Percentiles rank a stretch among this genome's conserved stretches.
Evolutionary conservation across 1,284 basidiomycete genomes (phyloP).

Genomic region (Ustilago esculenta): DNA sequence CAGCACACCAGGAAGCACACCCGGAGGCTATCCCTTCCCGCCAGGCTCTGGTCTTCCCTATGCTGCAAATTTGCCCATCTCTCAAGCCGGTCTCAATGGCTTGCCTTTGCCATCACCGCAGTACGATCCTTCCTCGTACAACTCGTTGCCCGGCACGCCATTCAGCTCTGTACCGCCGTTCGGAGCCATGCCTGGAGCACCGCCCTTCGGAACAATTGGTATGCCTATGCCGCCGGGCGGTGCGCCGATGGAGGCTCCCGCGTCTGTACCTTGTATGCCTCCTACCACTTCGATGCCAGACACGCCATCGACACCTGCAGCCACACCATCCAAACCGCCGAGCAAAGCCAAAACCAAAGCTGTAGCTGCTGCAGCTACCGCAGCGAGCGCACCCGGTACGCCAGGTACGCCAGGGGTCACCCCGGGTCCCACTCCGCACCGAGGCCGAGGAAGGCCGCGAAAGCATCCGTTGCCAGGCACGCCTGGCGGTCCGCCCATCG

Average conservation of each 20-base stretch:
- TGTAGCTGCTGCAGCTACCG: slow-evolving; percentile 4
- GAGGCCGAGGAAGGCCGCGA: slow-evolving; percentile 45
- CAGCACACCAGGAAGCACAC: slow-evolving; percentile 26
- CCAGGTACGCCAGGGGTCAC: slow-evolving; percentile 30
- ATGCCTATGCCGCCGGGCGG: slow-evolving; percentile 14
- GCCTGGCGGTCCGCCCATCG: slow-evolving; percentile 32
- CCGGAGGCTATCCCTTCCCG: slow-evolving; percentile 28
- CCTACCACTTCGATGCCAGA: slow-evolving; percentile 10
- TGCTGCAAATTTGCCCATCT: slow-evolving; percentile 3
- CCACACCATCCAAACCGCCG: slow-evolving; percentile 19
- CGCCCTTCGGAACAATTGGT: slow-evolving; percentile 4
- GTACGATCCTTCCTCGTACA: slow-evolving; percentile 7
- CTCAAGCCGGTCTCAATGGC: slow-evolving; percentile 16
- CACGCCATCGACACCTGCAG: slow-evolving; percentile 25
- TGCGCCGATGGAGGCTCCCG: slow-evolving; percentile 4
- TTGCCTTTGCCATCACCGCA: slow-evolving; percentile 18
- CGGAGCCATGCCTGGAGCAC: slow-evolving; percentile 4
- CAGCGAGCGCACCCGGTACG: slow-evolving; percentile 6
- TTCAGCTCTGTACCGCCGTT: slow-evolving; percentile 10
- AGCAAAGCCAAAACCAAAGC: slow-evolving; percentile 30
- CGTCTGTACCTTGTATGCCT: slow-evolving; percentile 12
- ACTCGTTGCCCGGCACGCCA: slow-evolving; percentile 18
- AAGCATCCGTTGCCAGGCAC: slow-evolving; percentile 46
- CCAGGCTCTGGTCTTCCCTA: slow-evolving; percentile 8
- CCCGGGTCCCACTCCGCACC: slow-evolving; percentile 34